phyloP scores from a whole-genome alignment of 1,284 basidiomycete genomes.

The Macrocybe sp. region DNA sequence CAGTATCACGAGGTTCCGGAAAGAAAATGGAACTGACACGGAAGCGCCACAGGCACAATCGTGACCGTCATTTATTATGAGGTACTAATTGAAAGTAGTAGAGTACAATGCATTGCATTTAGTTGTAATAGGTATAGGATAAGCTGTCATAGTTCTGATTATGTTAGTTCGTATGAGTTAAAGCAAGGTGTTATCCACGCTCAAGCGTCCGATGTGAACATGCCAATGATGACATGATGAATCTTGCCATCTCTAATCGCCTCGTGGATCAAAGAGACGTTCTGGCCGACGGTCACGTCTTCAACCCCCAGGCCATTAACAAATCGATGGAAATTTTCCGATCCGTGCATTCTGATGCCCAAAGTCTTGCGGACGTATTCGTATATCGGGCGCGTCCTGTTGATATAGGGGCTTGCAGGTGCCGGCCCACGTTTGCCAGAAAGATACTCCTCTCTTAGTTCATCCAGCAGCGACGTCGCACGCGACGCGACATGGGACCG shows the following conservation, averaged over 20 bases:
- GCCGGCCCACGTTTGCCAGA: slow-evolving; percentile 47
- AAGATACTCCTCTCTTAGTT: slow-evolving; percentile 47
- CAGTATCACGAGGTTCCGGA: too few species aligned
- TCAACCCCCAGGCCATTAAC: slow-evolving; percentile 50
- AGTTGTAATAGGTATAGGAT: too few species aligned
- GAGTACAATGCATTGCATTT: too few species aligned
- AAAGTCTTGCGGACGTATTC: slow-evolving; percentile 63
- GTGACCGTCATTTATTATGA: too few species aligned
- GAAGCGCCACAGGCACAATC: too few species aligned
- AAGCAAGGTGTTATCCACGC: too few species aligned
- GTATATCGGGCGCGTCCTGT: slow-evolving; percentile 61
- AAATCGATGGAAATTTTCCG: slow-evolving; percentile 56
- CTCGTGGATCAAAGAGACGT: slow-evolving; percentile 64
- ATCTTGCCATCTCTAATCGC: slow-evolving; percentile 72
- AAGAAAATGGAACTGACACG: too few species aligned
- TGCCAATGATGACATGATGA: slow-evolving; percentile 48
- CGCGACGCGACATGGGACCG: slow-evolving; percentile 41
- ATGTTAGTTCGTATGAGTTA: too few species aligned
- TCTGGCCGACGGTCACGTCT: slow-evolving; percentile 57
- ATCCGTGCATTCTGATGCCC: slow-evolving; percentile 68
- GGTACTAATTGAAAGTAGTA: too few species aligned
- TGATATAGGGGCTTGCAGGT: slow-evolving; percentile 57
- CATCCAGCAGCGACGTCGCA: slow-evolving; percentile 37
- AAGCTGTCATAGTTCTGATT: too few species aligned
- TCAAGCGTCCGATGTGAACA: slow-evolving; percentile 29